Conservation (phyloP, 2,329 filamentous ascomycete species). For the Aspergillus sergii region DNA sequence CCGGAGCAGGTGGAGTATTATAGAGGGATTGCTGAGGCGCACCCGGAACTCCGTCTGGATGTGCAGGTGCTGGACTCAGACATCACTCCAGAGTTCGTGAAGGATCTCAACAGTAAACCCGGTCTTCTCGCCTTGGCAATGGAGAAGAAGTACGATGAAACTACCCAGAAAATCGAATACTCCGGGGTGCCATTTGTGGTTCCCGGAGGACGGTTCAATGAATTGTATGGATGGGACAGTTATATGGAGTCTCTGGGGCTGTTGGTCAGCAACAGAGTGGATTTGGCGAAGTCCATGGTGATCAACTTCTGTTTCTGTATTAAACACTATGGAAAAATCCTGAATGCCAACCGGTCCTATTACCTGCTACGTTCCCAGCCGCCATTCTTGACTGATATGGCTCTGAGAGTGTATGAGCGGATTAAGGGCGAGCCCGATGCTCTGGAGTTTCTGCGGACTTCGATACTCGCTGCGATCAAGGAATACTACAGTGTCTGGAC, state of each 20-base stretch:
- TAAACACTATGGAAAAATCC: slow-evolving; percentile 95
- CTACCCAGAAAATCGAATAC: slow-evolving; percentile 70
- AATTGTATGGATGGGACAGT: slow-evolving; percentile 97
- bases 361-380: slow-evolving; percentile 94
- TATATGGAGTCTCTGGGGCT: slow-evolving; percentile 97
- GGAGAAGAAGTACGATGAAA: slow-evolving; percentile 70
- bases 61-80: slow-evolving; percentile 73
- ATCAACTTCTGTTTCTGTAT: slow-evolving; percentile 98
- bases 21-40: slow-evolving; percentile 71
- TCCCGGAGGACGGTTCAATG: slow-evolving; percentile 95
- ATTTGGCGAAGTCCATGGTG: slow-evolving; percentile 93
- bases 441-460: slow-evolving; percentile 75
- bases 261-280: slow-evolving; percentile 78
- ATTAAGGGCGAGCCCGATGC: slow-evolving; percentile 85
- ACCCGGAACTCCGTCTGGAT: slow-evolving; percentile 83
- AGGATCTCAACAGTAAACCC: slow-evolving; percentile 81
- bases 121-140: slow-evolving; percentile 89
- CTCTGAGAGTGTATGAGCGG: slow-evolving; percentile 86
- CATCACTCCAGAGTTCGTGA: slow-evolving; percentile 79
- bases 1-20: slow-evolving; percentile 93
- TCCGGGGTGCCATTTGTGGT: slow-evolving; percentile 93
- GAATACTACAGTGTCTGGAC: slow-evolving; percentile 93
- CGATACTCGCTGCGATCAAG: slow-evolving; percentile 91
- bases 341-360: slow-evolving; percentile 95
- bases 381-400: slow-evolving; percentile 97